These are phyloP conservation scores for Angomonas ambiguus DNA, from an alignment of 208 protist genomes.

Conservation along the genomic window DNA sequence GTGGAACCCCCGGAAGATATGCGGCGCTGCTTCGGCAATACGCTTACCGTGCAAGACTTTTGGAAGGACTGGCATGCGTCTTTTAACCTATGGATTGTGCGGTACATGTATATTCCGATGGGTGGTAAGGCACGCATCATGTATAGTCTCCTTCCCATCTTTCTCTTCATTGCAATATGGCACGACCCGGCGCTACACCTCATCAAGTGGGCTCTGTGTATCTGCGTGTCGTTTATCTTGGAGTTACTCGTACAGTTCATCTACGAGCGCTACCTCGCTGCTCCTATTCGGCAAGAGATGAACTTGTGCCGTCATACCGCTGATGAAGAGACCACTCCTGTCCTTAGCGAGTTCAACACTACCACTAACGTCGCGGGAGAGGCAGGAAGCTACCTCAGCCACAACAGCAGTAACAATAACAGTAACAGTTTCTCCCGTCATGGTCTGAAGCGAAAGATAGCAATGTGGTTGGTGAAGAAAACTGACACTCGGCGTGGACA, in stretches of 20 bases:
- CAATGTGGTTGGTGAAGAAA: neutral
- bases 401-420: too few species aligned
- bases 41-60: constrained; percentile 81
- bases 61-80: constrained; percentile 93
- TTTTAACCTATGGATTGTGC: constrained; percentile 92
- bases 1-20: constrained; percentile 90
- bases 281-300: constrained; percentile 23
- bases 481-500: neutral
- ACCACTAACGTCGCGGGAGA: too few species aligned
- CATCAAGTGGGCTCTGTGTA: constrained; percentile 63
- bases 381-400: neutral
- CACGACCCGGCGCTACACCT: constrained; percentile 82
- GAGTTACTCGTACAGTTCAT: constrained; percentile 40
- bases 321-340: too few species aligned
- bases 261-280: constrained; percentile 13
- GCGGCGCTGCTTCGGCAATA: constrained; percentile 81
- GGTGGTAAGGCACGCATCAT: constrained; percentile 54
- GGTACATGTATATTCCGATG: constrained; percentile 93
- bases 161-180: constrained; percentile 93
- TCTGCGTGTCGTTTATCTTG: constrained; percentile 42
- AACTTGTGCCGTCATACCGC: neutral
- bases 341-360: too few species aligned
- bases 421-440: too few species aligned
- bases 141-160: constrained; percentile 81
- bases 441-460: too few species aligned